Evolutionary conservation across 2,329 filamentous ascomycete genomes (phyloP).

Genomic region (Calonectria leucothoes): DNA sequence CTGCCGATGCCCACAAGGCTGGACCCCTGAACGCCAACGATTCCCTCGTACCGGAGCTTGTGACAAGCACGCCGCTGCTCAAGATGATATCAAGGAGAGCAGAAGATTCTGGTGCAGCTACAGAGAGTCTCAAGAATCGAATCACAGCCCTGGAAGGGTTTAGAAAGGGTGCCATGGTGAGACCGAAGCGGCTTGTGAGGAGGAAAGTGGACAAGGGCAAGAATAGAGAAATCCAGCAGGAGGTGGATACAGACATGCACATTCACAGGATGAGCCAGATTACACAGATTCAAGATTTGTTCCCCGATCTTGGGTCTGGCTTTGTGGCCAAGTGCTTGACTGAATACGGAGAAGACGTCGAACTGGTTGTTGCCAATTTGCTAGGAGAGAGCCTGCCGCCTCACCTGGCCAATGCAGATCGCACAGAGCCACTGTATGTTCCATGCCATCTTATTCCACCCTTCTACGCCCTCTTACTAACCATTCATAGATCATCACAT

Average conservation of each 20-base stretch:
- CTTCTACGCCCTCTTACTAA: slow-evolving; percentile 28
- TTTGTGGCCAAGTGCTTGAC: slow-evolving; percentile 85
- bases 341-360: slow-evolving; percentile 80
- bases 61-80: slow-evolving; percentile 83
- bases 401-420: slow-evolving; percentile 73
- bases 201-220: slow-evolving; percentile 77
- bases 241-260: slow-evolving; percentile 67
- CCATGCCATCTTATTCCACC: not conserved
- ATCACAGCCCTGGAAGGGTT: slow-evolving; percentile 71
- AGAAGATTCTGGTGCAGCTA: slow-evolving; percentile 60
- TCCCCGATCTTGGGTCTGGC: slow-evolving; percentile 85
- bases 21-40: slow-evolving; percentile 69
- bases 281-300: slow-evolving; percentile 92
- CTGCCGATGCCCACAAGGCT: slow-evolving; percentile 72
- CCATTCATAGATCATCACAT: slow-evolving; percentile 42
- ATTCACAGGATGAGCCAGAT: slow-evolving; percentile 87
- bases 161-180: slow-evolving; percentile 65
- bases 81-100: slow-evolving; percentile 69
- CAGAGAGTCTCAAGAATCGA: slow-evolving; percentile 68
- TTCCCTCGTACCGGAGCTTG: slow-evolving; percentile 83
- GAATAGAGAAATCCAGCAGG: slow-evolving; percentile 52
- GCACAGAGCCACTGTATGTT: slow-evolving; percentile 71
- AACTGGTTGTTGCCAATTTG: slow-evolving; percentile 83
- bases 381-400: slow-evolving; percentile 81
- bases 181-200: slow-evolving; percentile 62